phyloP scores from a whole-genome alignment of 192 early-diverging fungal species.

The Backusella psychrophila region DNA sequence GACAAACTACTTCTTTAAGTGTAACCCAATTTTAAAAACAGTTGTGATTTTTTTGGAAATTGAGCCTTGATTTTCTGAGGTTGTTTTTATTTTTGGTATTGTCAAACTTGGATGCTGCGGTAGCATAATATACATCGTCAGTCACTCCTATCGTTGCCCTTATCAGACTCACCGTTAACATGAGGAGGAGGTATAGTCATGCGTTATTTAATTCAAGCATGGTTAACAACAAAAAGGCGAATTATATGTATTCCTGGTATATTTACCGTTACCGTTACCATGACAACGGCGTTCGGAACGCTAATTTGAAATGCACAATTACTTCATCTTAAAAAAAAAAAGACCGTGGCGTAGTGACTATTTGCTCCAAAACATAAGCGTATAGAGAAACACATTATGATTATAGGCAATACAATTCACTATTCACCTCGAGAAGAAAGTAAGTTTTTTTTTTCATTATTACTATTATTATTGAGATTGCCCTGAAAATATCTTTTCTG shows the following conservation, averaged over 20 bases:
- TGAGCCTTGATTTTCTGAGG: no score
- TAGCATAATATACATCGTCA: no score
- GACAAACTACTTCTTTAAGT: no score
- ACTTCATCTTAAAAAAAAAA: background rate
- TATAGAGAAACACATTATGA: background rate
- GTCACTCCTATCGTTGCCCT: no score
- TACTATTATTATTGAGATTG: background rate
- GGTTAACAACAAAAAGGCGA: no score
- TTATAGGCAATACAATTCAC: background rate
- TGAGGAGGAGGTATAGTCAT: no score
- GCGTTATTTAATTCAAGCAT: no score
- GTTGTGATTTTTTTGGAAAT: no score
- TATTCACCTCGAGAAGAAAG: background rate
- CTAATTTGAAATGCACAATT: background rate
- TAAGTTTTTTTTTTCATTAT: background rate
- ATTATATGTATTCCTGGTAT: background rate
- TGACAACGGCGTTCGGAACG: background rate
- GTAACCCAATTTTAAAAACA: no score
- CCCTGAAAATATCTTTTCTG: background rate
- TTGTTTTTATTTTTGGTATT: no score
- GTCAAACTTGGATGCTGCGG: no score
- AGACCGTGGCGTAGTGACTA: background rate
- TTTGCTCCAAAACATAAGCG: background rate
- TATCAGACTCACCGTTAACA: no score
- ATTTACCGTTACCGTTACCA: background rate